Evolutionary conservation across 2,329 filamentous ascomycete species (phyloP).

Genomic region (Ascochyta rabiei): DNA sequence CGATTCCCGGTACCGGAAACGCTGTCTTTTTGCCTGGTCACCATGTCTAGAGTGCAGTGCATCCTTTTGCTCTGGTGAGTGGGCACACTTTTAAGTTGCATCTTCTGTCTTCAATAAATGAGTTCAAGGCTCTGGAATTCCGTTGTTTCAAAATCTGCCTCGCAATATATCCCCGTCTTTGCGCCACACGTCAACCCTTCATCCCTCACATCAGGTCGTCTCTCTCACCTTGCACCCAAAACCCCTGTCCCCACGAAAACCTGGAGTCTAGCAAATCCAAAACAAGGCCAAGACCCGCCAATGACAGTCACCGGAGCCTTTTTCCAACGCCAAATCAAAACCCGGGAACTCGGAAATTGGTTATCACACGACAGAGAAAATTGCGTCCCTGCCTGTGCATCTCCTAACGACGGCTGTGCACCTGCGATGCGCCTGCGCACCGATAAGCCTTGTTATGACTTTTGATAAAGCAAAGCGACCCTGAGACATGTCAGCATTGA

Average conservation of each 20-base stretch:
- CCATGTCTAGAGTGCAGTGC: too few relatives aligned
- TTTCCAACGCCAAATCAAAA: constrained; percentile 17
- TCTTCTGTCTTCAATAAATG: too few relatives aligned
- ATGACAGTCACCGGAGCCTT: constrained; percentile 6
- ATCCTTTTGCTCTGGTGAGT: too few relatives aligned
- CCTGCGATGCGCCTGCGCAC: constrained; percentile 23
- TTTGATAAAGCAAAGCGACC: neutral
- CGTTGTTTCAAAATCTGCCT: too few relatives aligned
- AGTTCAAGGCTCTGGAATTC: too few relatives aligned
- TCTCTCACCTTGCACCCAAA: neutral
- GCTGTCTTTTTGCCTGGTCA: neutral
- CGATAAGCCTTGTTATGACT: constrained; percentile 6
- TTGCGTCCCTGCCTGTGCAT: constrained; percentile 2
- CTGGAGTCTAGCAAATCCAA: constrained; percentile 17
- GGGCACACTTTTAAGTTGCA: too few relatives aligned
- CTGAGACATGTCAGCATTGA: constrained; percentile 1
- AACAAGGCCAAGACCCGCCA: constrained; percentile 8
- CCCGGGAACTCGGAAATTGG: constrained; percentile 26
- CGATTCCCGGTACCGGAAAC: constrained; percentile 11
- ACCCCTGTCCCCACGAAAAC: constrained; percentile 24
- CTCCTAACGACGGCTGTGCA: neutral
- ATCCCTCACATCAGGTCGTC: neutral
- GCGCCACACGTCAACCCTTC: neutral
- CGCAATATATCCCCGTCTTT: too few relatives aligned
- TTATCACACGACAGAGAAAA: constrained; percentile 13